phyloP scores from a whole-genome alignment of 2,329 filamentous ascomycete genomes.

The Stemphylium vesicarium region DNA sequence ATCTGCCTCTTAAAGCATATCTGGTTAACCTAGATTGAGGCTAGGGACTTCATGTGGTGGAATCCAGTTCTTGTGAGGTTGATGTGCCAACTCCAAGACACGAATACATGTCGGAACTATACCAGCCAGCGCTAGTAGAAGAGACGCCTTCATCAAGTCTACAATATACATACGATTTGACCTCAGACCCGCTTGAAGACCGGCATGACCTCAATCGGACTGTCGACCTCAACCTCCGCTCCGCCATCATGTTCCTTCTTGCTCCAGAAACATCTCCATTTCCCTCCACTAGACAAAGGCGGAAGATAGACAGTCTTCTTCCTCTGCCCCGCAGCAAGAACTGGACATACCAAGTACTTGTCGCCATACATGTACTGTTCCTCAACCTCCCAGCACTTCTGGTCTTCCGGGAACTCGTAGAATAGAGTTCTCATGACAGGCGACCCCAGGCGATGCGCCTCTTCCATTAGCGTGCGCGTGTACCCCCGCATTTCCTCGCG shows the following conservation, averaged over 20 bases:
- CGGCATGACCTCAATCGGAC: conserved; percentile 57
- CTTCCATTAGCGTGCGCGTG: conserved; percentile 63
- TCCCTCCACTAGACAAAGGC: conserved; percentile 28
- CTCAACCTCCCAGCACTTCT: conserved; percentile 62
- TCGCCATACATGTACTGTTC: conserved; percentile 69
- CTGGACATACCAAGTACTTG: conserved; percentile 64
- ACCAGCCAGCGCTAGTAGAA: no score
- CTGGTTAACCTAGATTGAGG: no score
- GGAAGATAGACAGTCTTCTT: conserved; percentile 62
- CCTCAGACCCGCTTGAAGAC: conserved; percentile 47
- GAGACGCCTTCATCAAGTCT: no score
- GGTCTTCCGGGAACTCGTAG: conserved; percentile 67
- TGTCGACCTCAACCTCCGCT: conserved; percentile 49
- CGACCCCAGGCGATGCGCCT: conserved; percentile 65
- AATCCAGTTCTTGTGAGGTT: no score
- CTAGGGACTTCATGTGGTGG: no score
- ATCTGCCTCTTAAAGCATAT: no score
- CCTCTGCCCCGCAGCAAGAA: conserved; percentile 58
- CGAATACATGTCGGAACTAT: no score
- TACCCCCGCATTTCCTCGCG: conserved; percentile 66
- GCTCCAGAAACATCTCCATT: conserved; percentile 54
- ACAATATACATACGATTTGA: not conserved
- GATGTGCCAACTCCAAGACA: no score
- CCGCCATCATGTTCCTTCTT: conserved; percentile 49
- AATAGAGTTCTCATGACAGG: conserved; percentile 69